These are phyloP conservation scores for Salicornia ramosissima DNA, from an alignment of 148 eudicot genomes.

Conservation along the genomic window DNA sequence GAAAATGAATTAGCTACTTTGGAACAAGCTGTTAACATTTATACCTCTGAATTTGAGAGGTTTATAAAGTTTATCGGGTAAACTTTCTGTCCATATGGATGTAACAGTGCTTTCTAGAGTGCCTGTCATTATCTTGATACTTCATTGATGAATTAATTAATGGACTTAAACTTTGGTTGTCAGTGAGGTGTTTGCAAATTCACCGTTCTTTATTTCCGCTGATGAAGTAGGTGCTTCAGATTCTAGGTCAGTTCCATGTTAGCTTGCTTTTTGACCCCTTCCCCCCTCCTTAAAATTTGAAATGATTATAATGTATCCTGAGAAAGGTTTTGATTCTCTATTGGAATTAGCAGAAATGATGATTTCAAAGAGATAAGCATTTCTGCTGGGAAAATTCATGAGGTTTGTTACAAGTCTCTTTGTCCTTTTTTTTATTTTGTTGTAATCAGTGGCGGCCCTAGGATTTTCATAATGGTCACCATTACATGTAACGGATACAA, in stretches of 20 bases:
- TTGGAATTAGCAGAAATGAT: slow-evolving; percentile 44
- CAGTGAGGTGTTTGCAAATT: slow-evolving; percentile 92
- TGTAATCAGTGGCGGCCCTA: not conserved
- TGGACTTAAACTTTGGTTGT: slow-evolving; percentile 19
- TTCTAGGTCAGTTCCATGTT: slow-evolving; percentile 44
- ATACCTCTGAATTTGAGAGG: slow-evolving; percentile 83
- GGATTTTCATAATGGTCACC: too few relatives aligned
- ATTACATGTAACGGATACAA: too few relatives aligned
- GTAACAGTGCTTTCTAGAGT: not conserved
- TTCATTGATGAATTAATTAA: slow-evolving; percentile 20
- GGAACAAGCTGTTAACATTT: slow-evolving; percentile 59
- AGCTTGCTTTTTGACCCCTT: not conserved
- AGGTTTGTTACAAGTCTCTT: slow-evolving; percentile 48
- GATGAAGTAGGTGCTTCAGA: slow-evolving; percentile 68
- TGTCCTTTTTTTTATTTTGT: not conserved
- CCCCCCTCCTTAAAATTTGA: too few relatives aligned
- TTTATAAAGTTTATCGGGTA: slow-evolving; percentile 80
- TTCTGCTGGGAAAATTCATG: slow-evolving; percentile 73
- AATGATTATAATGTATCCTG: not conserved
- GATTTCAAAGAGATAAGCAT: slow-evolving; percentile 72
- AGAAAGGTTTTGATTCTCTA: slow-evolving; percentile 17
- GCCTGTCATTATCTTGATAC: not conserved
- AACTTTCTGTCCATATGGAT: not conserved
- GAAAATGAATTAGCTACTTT: slow-evolving; percentile 45
- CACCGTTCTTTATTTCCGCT: slow-evolving; percentile 93